Evolutionary conservation across 179 eudicot genomes (phyloP).

Genomic region (Patellifolia procumbens): DNA sequence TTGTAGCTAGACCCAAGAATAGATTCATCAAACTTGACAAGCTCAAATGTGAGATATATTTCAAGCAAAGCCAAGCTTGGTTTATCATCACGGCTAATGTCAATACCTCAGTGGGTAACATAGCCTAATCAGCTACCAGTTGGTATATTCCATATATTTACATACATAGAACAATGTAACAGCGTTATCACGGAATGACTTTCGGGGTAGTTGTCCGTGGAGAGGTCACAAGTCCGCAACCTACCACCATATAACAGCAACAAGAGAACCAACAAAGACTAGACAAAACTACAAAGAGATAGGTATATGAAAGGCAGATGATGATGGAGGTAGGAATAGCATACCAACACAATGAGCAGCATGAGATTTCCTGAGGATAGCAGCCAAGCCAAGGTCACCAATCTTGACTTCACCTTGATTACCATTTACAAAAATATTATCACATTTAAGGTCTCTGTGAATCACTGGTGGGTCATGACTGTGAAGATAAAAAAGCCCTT

Average conservation of each 20-base stretch:
- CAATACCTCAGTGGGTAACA: too few species aligned
- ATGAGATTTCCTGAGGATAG: slow-evolving; percentile 80
- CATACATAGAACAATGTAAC: slow-evolving; percentile 4
- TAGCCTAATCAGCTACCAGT: slow-evolving; percentile 3
- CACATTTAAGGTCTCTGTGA: slow-evolving; percentile 90
- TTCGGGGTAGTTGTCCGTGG: neutral
- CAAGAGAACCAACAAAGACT: neutral
- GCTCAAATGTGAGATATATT: too few species aligned
- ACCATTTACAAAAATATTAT: slow-evolving; percentile 86
- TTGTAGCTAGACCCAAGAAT: neutral
- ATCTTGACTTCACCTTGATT: slow-evolving; percentile 94
- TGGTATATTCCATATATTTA: too few species aligned
- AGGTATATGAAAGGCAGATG: neutral
- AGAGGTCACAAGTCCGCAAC: slow-evolving; percentile 7
- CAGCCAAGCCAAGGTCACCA: slow-evolving; percentile 96
- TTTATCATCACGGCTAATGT: neutral
- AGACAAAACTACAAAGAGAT: neutral
- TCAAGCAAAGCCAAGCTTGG: neutral
- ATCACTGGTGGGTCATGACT: slow-evolving; percentile 61
- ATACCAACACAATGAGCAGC: slow-evolving; percentile 36
- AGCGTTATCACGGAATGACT: neutral
- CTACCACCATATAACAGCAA: too few species aligned
- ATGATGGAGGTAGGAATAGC: slow-evolving; percentile 9
- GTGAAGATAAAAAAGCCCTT: slow-evolving; percentile 39
- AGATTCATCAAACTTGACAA: too few species aligned